Evolutionary conservation across 805 yeast genomes (phyloP), one percentile per base, ranked within the genome.

Genomic region (Soucietia sequanensis): DNA sequence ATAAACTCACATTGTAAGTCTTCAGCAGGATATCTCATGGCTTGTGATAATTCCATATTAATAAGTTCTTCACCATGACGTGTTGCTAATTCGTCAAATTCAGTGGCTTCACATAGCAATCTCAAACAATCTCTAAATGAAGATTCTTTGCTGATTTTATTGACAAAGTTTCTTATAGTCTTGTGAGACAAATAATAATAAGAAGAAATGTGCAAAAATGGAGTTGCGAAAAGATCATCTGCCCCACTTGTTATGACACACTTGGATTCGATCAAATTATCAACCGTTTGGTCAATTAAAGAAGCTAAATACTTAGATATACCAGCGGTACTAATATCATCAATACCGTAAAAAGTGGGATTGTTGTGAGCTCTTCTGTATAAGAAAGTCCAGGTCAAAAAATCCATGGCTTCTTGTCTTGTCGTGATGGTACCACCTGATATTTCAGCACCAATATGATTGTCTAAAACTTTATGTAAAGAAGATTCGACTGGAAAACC

Each of bases 111-210:
- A 32, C 83, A 76, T 41, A 68, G 57, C 55, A 78, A 62, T 40
- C 66, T 62, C 60, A 93, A 54, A 67, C 90, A 75, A 34, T 79
- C 76, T 54, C 89, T 62, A 48, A 84, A 79, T 4, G 72, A 40
- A 32, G 62, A 55, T 8, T 54, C 80, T 6, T 62, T 62, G 22
- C 56, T 55, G 12, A 85, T 71, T 34, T 76, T 75, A 11, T 63
- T 65, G 38, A 87, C 61, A 34, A 91, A 66, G 37, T 73, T 76
- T 39, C 96, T 70, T 42, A 93, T 77, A 0, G 98, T 90, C 56
- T 79, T 79, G 60, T 93, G 98, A 1, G 96, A 88, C 49, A 93
- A 70, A 65, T 93, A 93, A 60, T 93, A 93, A 62, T 84, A 93
- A 2, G 97, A 88, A 1, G 96, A 76, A 26, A 93, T 86, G 42